Evolutionary conservation across 2,329 filamentous ascomycete species (phyloP).

Genomic region (Colletotrichum sp.): DNA sequence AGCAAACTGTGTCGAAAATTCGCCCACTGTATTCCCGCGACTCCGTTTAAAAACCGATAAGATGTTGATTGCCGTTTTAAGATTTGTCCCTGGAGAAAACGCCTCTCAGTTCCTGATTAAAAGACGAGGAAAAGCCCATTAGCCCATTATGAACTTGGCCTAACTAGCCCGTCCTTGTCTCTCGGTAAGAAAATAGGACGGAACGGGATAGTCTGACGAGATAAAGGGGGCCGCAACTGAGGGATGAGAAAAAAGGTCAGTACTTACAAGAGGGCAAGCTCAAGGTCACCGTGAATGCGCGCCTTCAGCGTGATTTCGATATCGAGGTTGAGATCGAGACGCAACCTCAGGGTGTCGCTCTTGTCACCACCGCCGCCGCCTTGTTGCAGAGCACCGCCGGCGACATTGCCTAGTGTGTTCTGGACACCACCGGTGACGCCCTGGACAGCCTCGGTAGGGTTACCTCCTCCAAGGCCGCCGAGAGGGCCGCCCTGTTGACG

Average conservation of each 20-base stretch:
- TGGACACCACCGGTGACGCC: conserved; percentile 43
- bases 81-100: conserved; percentile 22
- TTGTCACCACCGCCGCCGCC: conserved; percentile 45
- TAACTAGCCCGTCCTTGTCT: conserved; percentile 25
- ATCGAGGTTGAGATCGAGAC: conserved; percentile 81
- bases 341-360: conserved; percentile 73
- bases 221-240: background rate
- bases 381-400: conserved; percentile 38
- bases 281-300: conserved; percentile 83
- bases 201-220: conserved; percentile 4
- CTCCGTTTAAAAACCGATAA: background rate
- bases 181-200: conserved; percentile 21
- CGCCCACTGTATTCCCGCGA: conserved; percentile 5
- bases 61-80: conserved; percentile 6
- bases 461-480: conserved; percentile 27
- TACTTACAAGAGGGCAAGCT: conserved; percentile 70
- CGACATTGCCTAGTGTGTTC: conserved; percentile 45
- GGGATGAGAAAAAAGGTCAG: background rate
- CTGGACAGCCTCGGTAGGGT: conserved; percentile 37
- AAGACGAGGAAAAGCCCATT: conserved; percentile 23
- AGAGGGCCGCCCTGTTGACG: conserved; percentile 30
- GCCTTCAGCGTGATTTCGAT: conserved; percentile 87
- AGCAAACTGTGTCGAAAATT: conserved; percentile 1
- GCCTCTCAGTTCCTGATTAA: conserved; percentile 25
- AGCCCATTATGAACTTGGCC: conserved; percentile 24